These are phyloP conservation scores for Tetrastigma voinierianum DNA, from an alignment of 164 flowering plant genomes.

Conservation along the genomic window DNA sequence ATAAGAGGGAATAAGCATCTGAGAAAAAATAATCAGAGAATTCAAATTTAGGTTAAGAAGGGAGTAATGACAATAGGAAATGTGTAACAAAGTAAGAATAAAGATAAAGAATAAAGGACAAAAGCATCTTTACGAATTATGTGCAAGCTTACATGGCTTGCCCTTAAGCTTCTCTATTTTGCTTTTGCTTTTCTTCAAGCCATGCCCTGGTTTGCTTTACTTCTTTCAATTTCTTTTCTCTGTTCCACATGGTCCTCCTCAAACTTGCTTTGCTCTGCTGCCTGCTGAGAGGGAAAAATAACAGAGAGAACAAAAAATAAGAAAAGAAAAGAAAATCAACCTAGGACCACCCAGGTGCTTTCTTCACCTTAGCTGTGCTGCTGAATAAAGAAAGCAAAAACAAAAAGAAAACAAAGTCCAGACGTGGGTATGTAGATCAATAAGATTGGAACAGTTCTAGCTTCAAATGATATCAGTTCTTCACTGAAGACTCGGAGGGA, in stretches of 20 bases:
- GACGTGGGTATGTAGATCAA: not conserved
- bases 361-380: too few relatives aligned
- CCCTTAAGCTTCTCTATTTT: slow-evolving; percentile 19
- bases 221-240: slow-evolving; percentile 1
- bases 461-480: too few relatives aligned
- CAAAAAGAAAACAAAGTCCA: not conserved
- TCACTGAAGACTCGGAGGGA: not conserved
- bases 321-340: too few relatives aligned
- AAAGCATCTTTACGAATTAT: slow-evolving; percentile 26
- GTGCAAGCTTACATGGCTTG: slow-evolving; percentile 18
- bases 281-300: not conserved
- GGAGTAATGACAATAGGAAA: slow-evolving; percentile 4
- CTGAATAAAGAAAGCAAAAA: too few relatives aligned
- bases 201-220: slow-evolving; percentile 5
- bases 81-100: slow-evolving; percentile 9
- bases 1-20: too few relatives aligned
- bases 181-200: slow-evolving; percentile 26
- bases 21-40: too few relatives aligned
- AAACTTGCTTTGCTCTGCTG: not conserved
- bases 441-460: too few relatives aligned
- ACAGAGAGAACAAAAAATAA: too few relatives aligned
- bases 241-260: not conserved
- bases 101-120: slow-evolving; percentile 25
- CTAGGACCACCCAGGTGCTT: too few relatives aligned
- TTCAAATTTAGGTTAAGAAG: not conserved